Evolutionary conservation across 2,329 filamentous ascomycete genomes (phyloP), one percentile per base, ranked within the genome.

Genomic region (Tolypocladium guangdongense): DNA sequence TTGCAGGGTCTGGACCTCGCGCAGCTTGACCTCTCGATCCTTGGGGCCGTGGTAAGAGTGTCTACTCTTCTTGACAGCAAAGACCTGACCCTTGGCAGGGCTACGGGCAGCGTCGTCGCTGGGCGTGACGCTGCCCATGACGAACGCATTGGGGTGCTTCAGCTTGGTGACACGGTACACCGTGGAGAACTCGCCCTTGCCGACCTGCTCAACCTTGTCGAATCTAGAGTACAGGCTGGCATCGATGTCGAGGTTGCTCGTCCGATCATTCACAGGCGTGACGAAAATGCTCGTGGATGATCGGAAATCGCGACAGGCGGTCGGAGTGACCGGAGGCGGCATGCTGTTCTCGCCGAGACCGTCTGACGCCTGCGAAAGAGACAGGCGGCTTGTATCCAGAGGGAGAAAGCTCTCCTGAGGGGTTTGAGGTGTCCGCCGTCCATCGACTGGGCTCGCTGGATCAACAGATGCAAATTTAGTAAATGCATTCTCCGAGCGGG

Each of bases 1-100:
- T 63, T 86, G 84, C 48, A 99, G 76, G 22, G 90, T 83, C 20
- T 83, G 75, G 3, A 95, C 92, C 70, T 99, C 93, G 45, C 88
- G 83, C 61, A 95, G 78, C 70, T 93, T 93, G 55, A 82, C 76
- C 60, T 89, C 80, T n/a, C 90, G 86, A 66, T 96, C 91, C 64
- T 82, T 86, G 49, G 79, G 75, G 22, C 93, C 91, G 52, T 82
- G 78, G 63, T 89, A 91, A 8, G 88, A 84, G 55, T 90, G 81
- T 63, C 88, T 88, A 56, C 89, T 85, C 73, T 95, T 97, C 75
- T 99, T 99, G 52, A 99, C 91, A 2, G 92, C 92, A 75, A 86
- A 97, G 0, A 95, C 83, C 52, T 79, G 76, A 36, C 78, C 76
- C 35, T 78, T 74, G 24, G 78, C 63, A 8, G 79, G 73, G 41